Evolutionary conservation across 2,329 filamentous ascomycete species (phyloP), one percentile per base, ranked within the genome.

Genomic region (Aureobasidium lini): DNA sequence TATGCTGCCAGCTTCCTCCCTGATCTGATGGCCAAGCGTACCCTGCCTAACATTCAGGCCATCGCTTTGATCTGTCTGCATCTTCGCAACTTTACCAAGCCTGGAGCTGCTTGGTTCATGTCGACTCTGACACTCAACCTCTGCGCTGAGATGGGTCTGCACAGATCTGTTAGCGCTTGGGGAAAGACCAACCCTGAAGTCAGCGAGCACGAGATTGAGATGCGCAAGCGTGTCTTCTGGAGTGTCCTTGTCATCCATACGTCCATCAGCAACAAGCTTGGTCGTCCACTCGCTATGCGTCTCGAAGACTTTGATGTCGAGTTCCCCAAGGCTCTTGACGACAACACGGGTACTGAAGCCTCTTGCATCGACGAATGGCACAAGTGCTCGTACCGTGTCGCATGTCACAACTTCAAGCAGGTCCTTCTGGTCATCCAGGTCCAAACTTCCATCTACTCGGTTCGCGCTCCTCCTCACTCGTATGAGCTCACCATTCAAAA

Each of bases 181-280:
- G 73, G 74, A 16, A 70, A 76, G 13, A 66, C 69, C 2, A 74
- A 73, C 32, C 70, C 74, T 23, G 79, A 76, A 64, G 67, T 75
- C 29, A 77, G 90, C 1, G 70, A 75, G 49, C 78, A 91, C 1
- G 83, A 87, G 6, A 82, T 88, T 61, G 89, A 95, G 70, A 80
- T 92, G 72, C 81, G 89, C 28, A 92, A 92, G 73, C 81, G 90
- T 15, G 79, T 85, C 0, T 95, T 90, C 77, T 95, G 89, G 87
- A 79, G 79, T 6, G 78, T 92, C 10, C 73, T 91, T 42, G 77
- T 81, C 5, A 78, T 91, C 13, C 80, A 84, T 61, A 78, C 88
- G 9, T 84, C 83, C n/a, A 76, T 93, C 9, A 84, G 84, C 65
- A 88, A 88, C 18, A 89, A 88, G 60, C 82, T 92, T 37, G 90